Conservation (phyloP, 495 filamentous ascomycete species). For the Hyphodiscus hymeniophilus region DNA sequence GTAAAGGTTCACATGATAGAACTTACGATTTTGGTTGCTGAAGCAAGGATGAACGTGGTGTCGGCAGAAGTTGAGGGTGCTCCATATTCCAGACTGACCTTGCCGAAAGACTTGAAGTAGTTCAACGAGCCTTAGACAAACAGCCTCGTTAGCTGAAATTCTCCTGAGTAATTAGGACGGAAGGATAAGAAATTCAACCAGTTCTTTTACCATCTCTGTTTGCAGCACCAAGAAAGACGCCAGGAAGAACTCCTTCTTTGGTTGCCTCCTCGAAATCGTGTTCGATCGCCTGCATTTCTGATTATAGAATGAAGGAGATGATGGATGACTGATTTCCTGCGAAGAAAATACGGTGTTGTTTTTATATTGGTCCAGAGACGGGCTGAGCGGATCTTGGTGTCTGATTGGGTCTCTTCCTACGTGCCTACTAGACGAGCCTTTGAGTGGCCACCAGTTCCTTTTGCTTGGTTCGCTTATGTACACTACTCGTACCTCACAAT, state of each 20-base stretch:
- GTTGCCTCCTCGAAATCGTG: not conserved
- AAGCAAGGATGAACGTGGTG: slow-evolving; percentile 47
- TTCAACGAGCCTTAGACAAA: slow-evolving; percentile 1
- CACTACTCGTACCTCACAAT: too few species aligned
- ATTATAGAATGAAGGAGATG: not conserved
- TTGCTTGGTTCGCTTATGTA: too few species aligned
- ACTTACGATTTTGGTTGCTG: slow-evolving; percentile 50
- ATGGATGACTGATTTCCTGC: too few species aligned
- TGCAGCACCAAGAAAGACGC: not conserved
- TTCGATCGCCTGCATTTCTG: not conserved
- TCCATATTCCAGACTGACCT: slow-evolving; percentile 8
- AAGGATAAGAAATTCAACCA: not conserved
- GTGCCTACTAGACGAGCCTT: too few species aligned
- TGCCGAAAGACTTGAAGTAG: slow-evolving; percentile 2
- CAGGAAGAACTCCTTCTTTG: not conserved
- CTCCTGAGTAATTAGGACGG: not conserved
- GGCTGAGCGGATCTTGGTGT: too few species aligned
- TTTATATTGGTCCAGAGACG: too few species aligned
- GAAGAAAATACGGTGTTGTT: too few species aligned
- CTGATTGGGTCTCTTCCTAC: too few species aligned
- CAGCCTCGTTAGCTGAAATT: not conserved
- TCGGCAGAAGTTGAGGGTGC: slow-evolving; percentile 36
- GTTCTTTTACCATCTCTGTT: not conserved
- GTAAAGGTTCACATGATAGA: too few species aligned
- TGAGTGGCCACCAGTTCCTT: too few species aligned